Evolutionary conservation across 768 basidiomycete genomes (phyloP).

Genomic region (Gautieria morchelliformis): DNA sequence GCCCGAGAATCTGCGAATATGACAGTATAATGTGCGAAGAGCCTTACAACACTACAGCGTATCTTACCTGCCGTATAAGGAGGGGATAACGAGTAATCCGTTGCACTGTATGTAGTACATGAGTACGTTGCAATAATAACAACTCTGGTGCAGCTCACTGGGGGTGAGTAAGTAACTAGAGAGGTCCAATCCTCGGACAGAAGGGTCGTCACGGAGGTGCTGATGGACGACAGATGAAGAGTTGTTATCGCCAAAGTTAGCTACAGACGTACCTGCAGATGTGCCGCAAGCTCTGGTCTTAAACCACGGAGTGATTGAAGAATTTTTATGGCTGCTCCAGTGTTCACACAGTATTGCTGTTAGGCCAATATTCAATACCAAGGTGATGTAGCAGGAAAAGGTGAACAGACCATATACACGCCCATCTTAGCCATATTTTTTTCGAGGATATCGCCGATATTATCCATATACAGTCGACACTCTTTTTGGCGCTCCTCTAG

Average conservation of each 20-base stretch:
- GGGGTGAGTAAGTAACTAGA: slow-evolving; percentile 89
- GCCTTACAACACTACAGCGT: background rate
- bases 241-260: background rate
- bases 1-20: slow-evolving; percentile 51
- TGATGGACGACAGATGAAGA: slow-evolving; percentile 20
- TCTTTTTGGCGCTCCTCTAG: slow-evolving; percentile 88
- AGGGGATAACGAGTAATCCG: slow-evolving; percentile 91
- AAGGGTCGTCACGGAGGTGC: slow-evolving; percentile 68
- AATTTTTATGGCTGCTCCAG: slow-evolving; percentile 64
- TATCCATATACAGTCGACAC: slow-evolving; percentile 84
- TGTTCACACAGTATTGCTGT: slow-evolving; percentile 87
- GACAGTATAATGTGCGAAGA: background rate
- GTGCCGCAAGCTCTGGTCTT: slow-evolving; percentile 52
- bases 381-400: background rate
- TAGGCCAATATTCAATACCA: background rate
- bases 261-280: slow-evolving; percentile 47
- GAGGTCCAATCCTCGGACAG: slow-evolving; percentile 73
- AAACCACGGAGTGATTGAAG: slow-evolving; percentile 63
- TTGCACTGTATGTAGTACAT: slow-evolving; percentile 57
- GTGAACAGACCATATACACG: slow-evolving; percentile 59
- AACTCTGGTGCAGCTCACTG: slow-evolving; percentile 39
- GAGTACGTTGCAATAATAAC: background rate
- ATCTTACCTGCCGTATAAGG: slow-evolving; percentile 62
- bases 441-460: slow-evolving; percentile 76
- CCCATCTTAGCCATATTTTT: slow-evolving; percentile 67